Evolutionary conservation across 2,329 filamentous ascomycete genomes (phyloP), one percentile per base, ranked within the genome.

Genomic region (Aspergillus amoenus): DNA sequence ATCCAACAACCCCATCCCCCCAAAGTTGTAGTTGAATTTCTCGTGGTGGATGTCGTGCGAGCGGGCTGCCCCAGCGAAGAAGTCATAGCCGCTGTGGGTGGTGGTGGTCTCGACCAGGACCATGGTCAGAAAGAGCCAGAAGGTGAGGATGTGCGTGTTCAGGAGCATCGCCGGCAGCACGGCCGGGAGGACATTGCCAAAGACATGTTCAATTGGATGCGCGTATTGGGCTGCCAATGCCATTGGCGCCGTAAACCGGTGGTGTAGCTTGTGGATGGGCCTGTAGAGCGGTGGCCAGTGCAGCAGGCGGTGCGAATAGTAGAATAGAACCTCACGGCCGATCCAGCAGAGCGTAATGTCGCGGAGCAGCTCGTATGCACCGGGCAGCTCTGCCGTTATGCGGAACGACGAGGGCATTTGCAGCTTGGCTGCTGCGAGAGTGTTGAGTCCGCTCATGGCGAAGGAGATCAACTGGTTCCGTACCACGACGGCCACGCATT

Each of bases 81-180:
- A 84, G 52, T 84, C 81, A 66, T 82, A 85, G 7, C 83, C 84
- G 57, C 80, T 83, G 66, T 85, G 82, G 55, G 84, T 82, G 1
- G 78, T 81, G 3, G 75, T 72, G 43, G 82, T 84, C 67, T 84
- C 79, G 2, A 81, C 55, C 9, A 85, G 71, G 68, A 81, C 78
- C 11, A 72, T 74, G 0, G 73, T 77, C 46, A 84, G 61, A 58
- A 82, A 85, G 1, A 69, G 60, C 80, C 80, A 84, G 65, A 81
- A 76, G 0, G 81, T 83, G 15, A 85, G 40, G 4, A 85, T 70
- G 59, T 85, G 82, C 2, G 77, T 70, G 4, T 68, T 57, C 12
- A 84, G 62, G 1, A 82, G 46, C 61, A 79, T 59, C 3, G 81
- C 78, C 5, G 82, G 82, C 32, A 84, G 66, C 2, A 73, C 75